Percentiles rank a stretch among this genome's conserved stretches.
Evolutionary conservation across 2,329 filamentous ascomycete genomes (phyloP).

Genomic region (Fusarium sacchari): DNA sequence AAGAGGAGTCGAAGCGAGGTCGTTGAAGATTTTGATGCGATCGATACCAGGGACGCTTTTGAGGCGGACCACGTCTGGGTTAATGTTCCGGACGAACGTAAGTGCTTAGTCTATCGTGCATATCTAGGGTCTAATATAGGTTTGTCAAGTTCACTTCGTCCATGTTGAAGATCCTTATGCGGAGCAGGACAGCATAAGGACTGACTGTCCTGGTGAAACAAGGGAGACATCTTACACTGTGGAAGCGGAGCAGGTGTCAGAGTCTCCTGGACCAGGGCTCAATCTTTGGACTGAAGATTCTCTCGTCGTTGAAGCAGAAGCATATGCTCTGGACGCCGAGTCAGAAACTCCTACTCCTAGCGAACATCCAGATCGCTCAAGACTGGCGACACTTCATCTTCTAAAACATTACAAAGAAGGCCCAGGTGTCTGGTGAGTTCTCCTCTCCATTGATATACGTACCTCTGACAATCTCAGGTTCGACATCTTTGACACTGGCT

Average conservation of each 20-base stretch:
- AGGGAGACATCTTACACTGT: background rate
- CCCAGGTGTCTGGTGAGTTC: slow-evolving; percentile 27
- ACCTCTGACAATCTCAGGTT: slow-evolving; percentile 3
- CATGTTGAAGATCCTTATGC: slow-evolving; percentile 18
- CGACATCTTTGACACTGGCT: slow-evolving; percentile 38
- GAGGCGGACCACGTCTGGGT: slow-evolving; percentile 30
- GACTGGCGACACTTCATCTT: slow-evolving; percentile 8
- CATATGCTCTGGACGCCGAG: rapidly evolving
- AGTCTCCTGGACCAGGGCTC: rapidly evolving
- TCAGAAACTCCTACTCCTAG: rapidly evolving
- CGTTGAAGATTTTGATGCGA: background rate
- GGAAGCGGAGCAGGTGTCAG: background rate
- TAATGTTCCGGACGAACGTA: slow-evolving; percentile 26
- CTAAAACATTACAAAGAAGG: slow-evolving; percentile 38
- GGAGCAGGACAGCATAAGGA: background rate
- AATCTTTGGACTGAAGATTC: background rate
- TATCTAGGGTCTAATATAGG: rapidly evolving
- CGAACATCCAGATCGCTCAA: background rate
- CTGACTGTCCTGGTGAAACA: background rate
- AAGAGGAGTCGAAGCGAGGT: background rate
- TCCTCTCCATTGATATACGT: rapidly evolving
- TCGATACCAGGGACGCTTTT: background rate
- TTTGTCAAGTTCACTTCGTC: slow-evolving; percentile 18
- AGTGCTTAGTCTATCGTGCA: rapidly evolving
- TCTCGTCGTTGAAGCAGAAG: rapidly evolving